Evolutionary conservation across 371 early-diverging fungal species (phyloP).

Genomic region (Gilbertella persicaria): DNA sequence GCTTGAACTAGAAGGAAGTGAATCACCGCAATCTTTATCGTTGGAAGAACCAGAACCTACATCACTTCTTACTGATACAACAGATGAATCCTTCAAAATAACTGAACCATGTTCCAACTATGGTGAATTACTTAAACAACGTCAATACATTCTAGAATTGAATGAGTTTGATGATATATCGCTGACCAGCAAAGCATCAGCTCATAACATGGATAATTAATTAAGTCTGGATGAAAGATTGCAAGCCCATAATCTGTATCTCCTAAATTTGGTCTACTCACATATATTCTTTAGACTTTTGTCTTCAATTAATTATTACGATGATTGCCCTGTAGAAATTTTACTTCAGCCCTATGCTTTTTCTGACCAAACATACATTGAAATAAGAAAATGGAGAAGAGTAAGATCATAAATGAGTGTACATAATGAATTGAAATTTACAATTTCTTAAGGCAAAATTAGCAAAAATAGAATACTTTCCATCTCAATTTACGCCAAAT

Average conservation of each 20-base stretch:
- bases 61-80: constrained; percentile 12
- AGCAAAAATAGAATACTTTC: constrained; percentile 11
- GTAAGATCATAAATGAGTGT: constrained; percentile 13
- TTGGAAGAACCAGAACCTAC: too few species aligned
- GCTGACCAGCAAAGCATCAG: background rate
- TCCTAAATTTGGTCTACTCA: constrained; percentile 10
- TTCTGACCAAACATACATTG: constrained; percentile 15
- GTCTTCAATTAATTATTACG: constrained; percentile 16
- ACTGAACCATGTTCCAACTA: constrained; percentile 8
- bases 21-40: too few species aligned
- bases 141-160: constrained; percentile 5
- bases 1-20: too few species aligned
- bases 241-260: constrained; percentile 9
- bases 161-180: constrained; percentile 11
- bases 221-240: constrained; percentile 17
- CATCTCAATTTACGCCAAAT: constrained; percentile 6
- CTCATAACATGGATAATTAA: constrained; percentile 13
- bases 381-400: constrained; percentile 24
- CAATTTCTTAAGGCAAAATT: constrained; percentile 6
- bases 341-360: constrained; percentile 18
- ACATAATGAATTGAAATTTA: constrained; percentile 8
- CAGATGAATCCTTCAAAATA: constrained; percentile 14
- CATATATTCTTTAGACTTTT: constrained; percentile 9
- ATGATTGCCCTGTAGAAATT: constrained; percentile 14
- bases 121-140: constrained; percentile 16